Percentiles rank a stretch among this genome's conserved stretches.
Conservation (phyloP, 768 basidiomycete species). For the Phylloporus rhodoxanthus region DNA sequence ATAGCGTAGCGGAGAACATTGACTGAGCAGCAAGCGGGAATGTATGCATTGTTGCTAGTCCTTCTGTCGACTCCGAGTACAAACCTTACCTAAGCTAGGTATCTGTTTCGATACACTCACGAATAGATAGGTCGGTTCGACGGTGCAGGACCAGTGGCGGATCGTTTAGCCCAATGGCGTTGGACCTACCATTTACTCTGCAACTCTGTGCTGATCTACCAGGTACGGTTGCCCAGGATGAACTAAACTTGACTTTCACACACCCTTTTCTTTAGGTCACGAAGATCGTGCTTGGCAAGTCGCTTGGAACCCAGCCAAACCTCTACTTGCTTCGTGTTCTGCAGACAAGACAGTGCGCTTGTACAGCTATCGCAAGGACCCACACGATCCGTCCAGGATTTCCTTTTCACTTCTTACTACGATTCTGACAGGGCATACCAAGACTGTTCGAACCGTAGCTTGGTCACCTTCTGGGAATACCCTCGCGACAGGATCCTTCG, state of each 20-base stretch:
- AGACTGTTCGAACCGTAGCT: slow-evolving; percentile 79
- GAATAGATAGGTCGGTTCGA: too few species aligned
- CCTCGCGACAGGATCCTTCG: slow-evolving; percentile 90
- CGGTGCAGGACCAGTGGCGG: too few species aligned
- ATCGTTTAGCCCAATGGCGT: slow-evolving; percentile 16
- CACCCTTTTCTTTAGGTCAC: slow-evolving; percentile 45
- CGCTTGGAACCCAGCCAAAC: slow-evolving; percentile 81
- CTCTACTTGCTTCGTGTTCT: slow-evolving; percentile 88
- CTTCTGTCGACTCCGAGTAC: too few species aligned
- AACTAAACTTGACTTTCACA: too few species aligned
- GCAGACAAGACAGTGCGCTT: slow-evolving; percentile 88
- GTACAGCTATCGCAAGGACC: slow-evolving; percentile 53
- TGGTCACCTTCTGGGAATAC: slow-evolving; percentile 87
- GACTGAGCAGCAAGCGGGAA: too few species aligned
- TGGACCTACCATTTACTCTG: slow-evolving; percentile 17
- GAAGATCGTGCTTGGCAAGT: slow-evolving; percentile 82
- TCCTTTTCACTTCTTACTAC: slow-evolving; percentile 49
- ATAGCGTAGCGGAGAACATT: too few species aligned
- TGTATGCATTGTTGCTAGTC: too few species aligned
- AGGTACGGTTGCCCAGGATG: slow-evolving; percentile 11
- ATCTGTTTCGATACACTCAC: too few species aligned
- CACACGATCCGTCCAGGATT: slow-evolving; percentile 22
- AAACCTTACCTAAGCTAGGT: too few species aligned
- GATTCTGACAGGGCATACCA: slow-evolving; percentile 79
- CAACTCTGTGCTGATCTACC: slow-evolving; percentile 19